These are phyloP conservation scores for Suhomyces xylopsoci DNA, from an alignment of 805 yeast genomes.

Conservation along the genomic window DNA sequence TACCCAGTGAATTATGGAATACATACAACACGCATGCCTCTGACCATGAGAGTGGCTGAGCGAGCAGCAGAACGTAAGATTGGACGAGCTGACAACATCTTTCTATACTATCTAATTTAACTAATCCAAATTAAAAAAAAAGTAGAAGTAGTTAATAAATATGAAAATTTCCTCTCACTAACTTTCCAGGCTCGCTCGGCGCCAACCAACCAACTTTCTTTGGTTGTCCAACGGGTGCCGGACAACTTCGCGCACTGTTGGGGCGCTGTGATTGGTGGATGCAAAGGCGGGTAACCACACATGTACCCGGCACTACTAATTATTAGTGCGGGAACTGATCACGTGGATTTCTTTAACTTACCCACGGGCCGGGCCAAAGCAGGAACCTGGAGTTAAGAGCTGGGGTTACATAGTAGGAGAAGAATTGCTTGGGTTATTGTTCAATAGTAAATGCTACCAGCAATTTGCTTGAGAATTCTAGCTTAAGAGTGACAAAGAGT, in stretches of 20 bases:
- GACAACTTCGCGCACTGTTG: conserved; percentile 5
- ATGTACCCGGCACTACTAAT: not conserved
- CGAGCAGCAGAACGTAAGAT: conserved; percentile 82
- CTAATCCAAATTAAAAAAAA: conserved; percentile 12
- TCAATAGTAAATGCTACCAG: not conserved
- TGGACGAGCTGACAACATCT: conserved; percentile 83
- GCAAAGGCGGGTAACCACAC: conserved; percentile 7
- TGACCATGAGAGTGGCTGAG: conserved; percentile 51
- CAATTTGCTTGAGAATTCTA: not conserved
- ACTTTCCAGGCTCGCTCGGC: conserved; percentile 3
- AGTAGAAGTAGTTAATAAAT: conserved; percentile 14
- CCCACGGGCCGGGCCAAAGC: not conserved
- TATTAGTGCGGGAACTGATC: conserved; percentile 1
- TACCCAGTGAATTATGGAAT: conserved; percentile 1
- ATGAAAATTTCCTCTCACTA: conserved; percentile 5
- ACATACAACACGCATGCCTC: conserved; percentile 29
- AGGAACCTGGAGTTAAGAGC: not conserved
- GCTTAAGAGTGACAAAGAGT: not conserved
- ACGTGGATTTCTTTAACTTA: conserved; percentile 5
- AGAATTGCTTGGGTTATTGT: not conserved
- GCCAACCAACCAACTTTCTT: conserved; percentile 11
- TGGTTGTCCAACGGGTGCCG: conserved; percentile 5
- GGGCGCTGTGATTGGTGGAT: conserved; percentile 11
- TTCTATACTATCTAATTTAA: conserved; percentile 18
- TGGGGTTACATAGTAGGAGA: not conserved